These are phyloP conservation scores for Arabidopsis lyrata DNA, from an alignment of 441 rosid genomes.

Conservation along the genomic window DNA sequence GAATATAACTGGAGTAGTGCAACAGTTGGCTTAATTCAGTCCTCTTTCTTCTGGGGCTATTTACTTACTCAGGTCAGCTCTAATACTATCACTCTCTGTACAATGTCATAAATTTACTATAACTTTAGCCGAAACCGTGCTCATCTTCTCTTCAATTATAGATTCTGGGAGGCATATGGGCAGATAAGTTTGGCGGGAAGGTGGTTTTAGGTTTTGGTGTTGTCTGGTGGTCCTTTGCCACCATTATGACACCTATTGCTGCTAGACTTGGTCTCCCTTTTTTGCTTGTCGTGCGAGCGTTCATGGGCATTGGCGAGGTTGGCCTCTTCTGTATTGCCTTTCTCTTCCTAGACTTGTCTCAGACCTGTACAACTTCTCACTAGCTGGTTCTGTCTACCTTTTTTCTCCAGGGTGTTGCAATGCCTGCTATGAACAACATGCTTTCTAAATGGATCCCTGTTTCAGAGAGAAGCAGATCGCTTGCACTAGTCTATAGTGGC, in stretches of 20 bases:
- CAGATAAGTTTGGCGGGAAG: constrained; percentile 96
- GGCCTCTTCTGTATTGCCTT: constrained; percentile 30
- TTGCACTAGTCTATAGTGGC: constrained; percentile 94
- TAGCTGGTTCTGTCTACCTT: constrained; percentile 39
- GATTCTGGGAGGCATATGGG: constrained; percentile 99
- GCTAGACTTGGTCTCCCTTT: constrained; percentile 91
- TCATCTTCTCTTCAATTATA: constrained; percentile 45
- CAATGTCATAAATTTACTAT: background rate
- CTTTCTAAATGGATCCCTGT: constrained; percentile 99
- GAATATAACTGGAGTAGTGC: constrained; percentile 97
- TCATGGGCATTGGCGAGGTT: constrained; percentile 99
- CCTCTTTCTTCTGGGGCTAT: constrained; percentile 99
- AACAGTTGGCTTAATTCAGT: constrained; percentile 96
- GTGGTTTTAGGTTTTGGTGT: constrained; percentile 94
- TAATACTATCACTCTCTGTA: constrained; percentile 4
- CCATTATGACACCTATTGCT: constrained; percentile 95
- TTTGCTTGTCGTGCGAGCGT: constrained; percentile 89
- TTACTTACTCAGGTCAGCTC: constrained; percentile 84
- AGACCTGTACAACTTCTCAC: constrained; percentile 30
- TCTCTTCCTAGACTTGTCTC: constrained; percentile 11
- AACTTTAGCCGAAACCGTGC: background rate
- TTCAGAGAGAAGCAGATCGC: constrained; percentile 98
- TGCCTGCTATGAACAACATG: constrained; percentile 99
- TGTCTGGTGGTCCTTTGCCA: constrained; percentile 96
- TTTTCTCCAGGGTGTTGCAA: constrained; percentile 91